Percentiles rank a stretch among this genome's conserved stretches.
These are phyloP conservation scores for Diutina siamensis DNA, from an alignment of 1,139 yeast species.

Conservation along the genomic window DNA sequence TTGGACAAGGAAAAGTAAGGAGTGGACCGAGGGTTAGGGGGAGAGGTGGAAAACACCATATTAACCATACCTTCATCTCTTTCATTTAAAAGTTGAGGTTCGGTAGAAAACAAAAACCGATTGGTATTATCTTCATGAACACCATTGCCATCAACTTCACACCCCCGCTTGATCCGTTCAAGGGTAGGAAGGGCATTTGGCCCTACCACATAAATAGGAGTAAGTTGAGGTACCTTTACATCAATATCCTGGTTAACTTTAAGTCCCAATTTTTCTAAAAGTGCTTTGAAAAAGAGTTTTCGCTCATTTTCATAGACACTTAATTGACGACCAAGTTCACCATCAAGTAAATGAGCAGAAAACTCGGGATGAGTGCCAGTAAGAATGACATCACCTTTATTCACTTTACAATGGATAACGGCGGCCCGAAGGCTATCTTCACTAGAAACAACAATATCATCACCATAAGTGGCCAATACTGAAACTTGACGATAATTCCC, in stretches of 20 bases:
- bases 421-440: slow-evolving; percentile 41
- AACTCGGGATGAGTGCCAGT: slow-evolving; percentile 91
- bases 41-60: neutral
- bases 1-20: slow-evolving; percentile 59
- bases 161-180: neutral
- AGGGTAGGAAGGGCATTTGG: neutral
- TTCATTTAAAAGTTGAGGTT: neutral
- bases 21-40: slow-evolving; percentile 26
- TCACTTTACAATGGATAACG: slow-evolving; percentile 53
- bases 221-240: slow-evolving; percentile 49
- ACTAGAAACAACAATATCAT: slow-evolving; percentile 24
- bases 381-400: slow-evolving; percentile 67
- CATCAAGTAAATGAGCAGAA: slow-evolving; percentile 39
- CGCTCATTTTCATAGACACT: slow-evolving; percentile 38
- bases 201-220: slow-evolving; percentile 40
- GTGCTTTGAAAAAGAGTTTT: slow-evolving; percentile 40
- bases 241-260: slow-evolving; percentile 44
- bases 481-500: slow-evolving; percentile 46
- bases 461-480: slow-evolving; percentile 58
- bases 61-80: neutral
- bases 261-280: slow-evolving; percentile 52
- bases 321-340: slow-evolving; percentile 19
- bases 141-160: neutral
- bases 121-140: neutral
- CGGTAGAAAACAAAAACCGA: neutral